Percentiles rank a stretch among this genome's conserved stretches.
Evolutionary conservation across 495 filamentous ascomycete species (phyloP).

Genomic region (Penicillium odoratum): DNA sequence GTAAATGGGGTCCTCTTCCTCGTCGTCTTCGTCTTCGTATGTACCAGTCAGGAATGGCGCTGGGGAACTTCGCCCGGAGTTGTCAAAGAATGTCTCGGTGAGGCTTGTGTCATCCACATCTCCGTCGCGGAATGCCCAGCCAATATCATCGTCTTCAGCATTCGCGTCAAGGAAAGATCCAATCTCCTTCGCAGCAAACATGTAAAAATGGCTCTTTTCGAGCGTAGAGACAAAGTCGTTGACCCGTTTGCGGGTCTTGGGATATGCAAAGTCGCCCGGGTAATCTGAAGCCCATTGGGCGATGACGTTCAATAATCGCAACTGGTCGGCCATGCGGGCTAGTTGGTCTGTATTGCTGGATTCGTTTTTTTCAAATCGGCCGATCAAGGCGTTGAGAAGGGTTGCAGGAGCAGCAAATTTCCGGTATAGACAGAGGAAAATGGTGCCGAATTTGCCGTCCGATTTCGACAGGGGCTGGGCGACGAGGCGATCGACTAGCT

Average conservation of each 20-base stretch:
- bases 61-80: constrained; percentile 42
- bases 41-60: constrained; percentile 35
- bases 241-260: constrained; percentile 68
- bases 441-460: constrained; percentile 79
- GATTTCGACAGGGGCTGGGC: constrained; percentile 77
- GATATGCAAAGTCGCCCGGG: constrained; percentile 87
- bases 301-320: constrained; percentile 78
- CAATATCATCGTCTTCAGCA: constrained; percentile 74
- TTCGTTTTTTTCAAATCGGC: constrained; percentile 69
- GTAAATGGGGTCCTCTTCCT: constrained; percentile 45
- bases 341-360: constrained; percentile 61
- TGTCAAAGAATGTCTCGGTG: constrained; percentile 40
- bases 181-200: constrained; percentile 82
- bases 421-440: constrained; percentile 92
- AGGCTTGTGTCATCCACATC: constrained; percentile 43
- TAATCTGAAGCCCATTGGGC: constrained; percentile 89
- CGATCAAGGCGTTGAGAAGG: constrained; percentile 71
- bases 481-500: constrained; percentile 84
- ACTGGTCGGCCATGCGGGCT: constrained; percentile 72
- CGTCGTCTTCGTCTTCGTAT: constrained; percentile 32
- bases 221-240: constrained; percentile 69
- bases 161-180: constrained; percentile 61
- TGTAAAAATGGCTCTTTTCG: constrained; percentile 70
- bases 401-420: constrained; percentile 83
- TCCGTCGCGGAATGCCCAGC: constrained; percentile 72